These are phyloP conservation scores for Singerocomus inundabilis DNA, from an alignment of 1,284 basidiomycete genomes.

Conservation along the genomic window DNA sequence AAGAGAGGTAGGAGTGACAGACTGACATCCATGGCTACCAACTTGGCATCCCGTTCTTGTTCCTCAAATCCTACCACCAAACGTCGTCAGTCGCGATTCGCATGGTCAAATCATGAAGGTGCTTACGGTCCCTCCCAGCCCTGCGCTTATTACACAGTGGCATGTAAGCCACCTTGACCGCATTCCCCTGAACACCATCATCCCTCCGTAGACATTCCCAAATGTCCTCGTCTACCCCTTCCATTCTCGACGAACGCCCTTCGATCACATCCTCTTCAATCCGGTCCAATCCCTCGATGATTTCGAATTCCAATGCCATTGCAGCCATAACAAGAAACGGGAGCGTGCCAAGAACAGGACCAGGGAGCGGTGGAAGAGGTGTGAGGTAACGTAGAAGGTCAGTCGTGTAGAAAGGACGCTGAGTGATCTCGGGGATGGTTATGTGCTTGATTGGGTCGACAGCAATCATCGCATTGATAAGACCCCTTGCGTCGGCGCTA, in stretches of 20 bases:
- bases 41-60: constrained; percentile 75
- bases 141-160: constrained; percentile 87
- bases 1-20: neutral
- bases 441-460: constrained; percentile 93
- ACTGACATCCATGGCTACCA: constrained; percentile 77
- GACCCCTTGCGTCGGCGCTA: constrained; percentile 69
- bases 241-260: constrained; percentile 74
- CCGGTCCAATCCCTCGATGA: constrained; percentile 80
- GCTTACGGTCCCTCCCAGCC: constrained; percentile 77
- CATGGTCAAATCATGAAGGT: neutral
- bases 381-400: constrained; percentile 86
- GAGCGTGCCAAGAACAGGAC: constrained; percentile 70
- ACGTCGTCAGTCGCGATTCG: constrained; percentile 18
- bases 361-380: constrained; percentile 79
- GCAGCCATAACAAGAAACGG: constrained; percentile 66
- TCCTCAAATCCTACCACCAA: constrained; percentile 75
- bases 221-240: constrained; percentile 80
- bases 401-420: constrained; percentile 84
- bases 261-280: constrained; percentile 90
- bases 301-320: constrained; percentile 67
- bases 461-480: constrained; percentile 85
- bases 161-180: constrained; percentile 96
- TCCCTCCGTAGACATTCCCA: constrained; percentile 82
- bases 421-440: constrained; percentile 85
- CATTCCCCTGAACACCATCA: constrained; percentile 84